Evolutionary conservation across 202 grass and related monocot species (phyloP).

Genomic region (Musa balbisiana): DNA sequence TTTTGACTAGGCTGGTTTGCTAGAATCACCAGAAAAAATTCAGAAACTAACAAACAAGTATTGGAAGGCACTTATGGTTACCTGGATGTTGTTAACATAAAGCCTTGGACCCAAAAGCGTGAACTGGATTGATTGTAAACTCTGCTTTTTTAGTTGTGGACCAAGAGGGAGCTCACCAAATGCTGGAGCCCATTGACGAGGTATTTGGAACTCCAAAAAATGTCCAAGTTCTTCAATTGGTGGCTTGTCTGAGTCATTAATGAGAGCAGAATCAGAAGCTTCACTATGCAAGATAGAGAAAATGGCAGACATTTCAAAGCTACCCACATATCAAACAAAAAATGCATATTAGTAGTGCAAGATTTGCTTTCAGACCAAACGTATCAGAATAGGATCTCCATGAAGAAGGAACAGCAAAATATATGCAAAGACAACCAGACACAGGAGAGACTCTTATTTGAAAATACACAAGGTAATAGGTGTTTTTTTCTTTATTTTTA

Average conservation of each 20-base stretch:
- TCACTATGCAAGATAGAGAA: slow-evolving; percentile 2
- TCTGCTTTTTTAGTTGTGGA: slow-evolving; percentile 45
- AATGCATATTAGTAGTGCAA: neutral
- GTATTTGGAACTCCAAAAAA: slow-evolving; percentile 85
- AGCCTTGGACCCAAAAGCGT: slow-evolving; percentile 70
- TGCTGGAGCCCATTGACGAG: slow-evolving; percentile 80
- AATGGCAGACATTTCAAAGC: no score
- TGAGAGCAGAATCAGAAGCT: slow-evolving; percentile 4
- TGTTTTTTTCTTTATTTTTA: no score
- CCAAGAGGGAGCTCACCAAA: slow-evolving; percentile 66
- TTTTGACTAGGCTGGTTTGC: neutral
- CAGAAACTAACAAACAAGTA: neutral
- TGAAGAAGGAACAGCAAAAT: neutral
- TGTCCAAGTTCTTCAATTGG: slow-evolving; percentile 74
- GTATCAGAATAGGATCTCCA: neutral
- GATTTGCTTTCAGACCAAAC: neutral
- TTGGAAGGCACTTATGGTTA: slow-evolving; percentile 3
- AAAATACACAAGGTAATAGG: neutral
- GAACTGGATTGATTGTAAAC: slow-evolving; percentile 66
- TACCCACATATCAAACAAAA: no score
- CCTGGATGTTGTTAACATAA: slow-evolving; percentile 57
- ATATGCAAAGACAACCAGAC: neutral
- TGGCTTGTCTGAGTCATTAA: slow-evolving; percentile 58
- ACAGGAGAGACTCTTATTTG: neutral
- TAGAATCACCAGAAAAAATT: neutral